Base-by-base conservation (phyloP, 192 early-diverging fungal genomes). In the Spizellomyces sp. region DNA sequence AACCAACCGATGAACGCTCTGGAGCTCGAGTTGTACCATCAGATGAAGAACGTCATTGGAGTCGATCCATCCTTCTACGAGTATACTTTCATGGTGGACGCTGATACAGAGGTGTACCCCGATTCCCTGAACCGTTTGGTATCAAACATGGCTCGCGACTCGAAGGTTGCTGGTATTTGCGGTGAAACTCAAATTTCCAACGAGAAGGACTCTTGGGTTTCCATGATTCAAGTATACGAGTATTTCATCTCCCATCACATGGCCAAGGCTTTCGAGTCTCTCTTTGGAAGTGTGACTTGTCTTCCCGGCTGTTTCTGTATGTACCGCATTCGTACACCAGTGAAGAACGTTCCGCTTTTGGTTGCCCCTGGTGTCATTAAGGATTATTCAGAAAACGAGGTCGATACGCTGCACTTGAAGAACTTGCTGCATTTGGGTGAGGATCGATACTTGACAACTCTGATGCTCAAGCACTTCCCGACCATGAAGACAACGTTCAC, bases 11-110 rank as follows among this genome's bases (percentile, higher is more conserved):
- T 99, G 96, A 89, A 90, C 27, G 95, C 96, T 12, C 84, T 99
- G 68, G 96, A 99, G 80, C 88, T 99, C 50, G 96, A 99, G 74
- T 90, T 99, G 67, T 98, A 93, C 83, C 95, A 98, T 81, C 96
- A 98, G 76, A 95, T 99, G 86, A 97, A 99, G 84, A 97, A 86
- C 77, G 92, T 98, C 45, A 98, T 99, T 82, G 98, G 98, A 43
- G 96, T 98, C 46, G 92, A 94, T 75, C 98, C 98, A 8, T 84
- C 85, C 9, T 92, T 95, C 56, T 99, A 98, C 79, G 98, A 99
- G 85, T 98, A 90, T 80, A 87, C 94, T 47, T 89, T 99, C 66
- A 97, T 96, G 92, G 93, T 99, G 42, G 98, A 99, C 79, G 95
- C 98, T 17, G 98, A 99, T 73, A 99, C 98, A 0, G 90, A 93